Base-by-base conservation (phyloP, 495 filamentous ascomycete genomes). In the Glutinoglossum americanum region DNA sequence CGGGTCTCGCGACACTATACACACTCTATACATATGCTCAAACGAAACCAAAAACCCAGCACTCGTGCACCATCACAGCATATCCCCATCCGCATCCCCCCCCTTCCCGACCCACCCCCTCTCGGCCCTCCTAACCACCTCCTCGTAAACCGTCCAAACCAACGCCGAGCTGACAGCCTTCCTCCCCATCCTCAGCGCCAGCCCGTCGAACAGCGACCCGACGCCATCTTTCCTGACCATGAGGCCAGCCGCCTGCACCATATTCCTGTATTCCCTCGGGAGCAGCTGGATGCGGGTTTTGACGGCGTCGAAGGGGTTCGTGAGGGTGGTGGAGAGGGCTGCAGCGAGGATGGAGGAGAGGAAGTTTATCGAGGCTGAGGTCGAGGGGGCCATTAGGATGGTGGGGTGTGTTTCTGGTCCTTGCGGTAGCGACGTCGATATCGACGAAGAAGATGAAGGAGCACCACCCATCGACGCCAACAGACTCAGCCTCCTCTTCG, bases 71-170 rank as follows among this genome's bases (percentile, higher is more conserved):
- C 44, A 7, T 57, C 55, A 57, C 21, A 48, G 21, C 19, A 41
- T 23, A 25, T 54, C 15, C 6, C 23, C 32, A 35, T 35, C n/a
- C n/a, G n/a, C 11, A 35, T 35, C 55, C 27, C 17, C 28, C 27
- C 26, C 32, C 5, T 19, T n/a, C n/a, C n/a, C n/a, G n/a, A n/a
- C 57, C 75, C 80, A 83, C 19, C 73, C 75, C 54, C 67, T 74
- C 71, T 93, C 87, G 15, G 84, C 87, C 47, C 75, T 67, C 21
- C 89, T 70, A 61, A 99, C 81, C 58, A 96, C 68, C 67, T 95
- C 90, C 71, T 99, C 92, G 65, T 99, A 99, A 25, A 95, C 73
- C 21, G 89, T 94, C 92, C 92, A 99, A 8, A 89, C 89, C 60
- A 97, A 73, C 28, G 92, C 93, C 39, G 80, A 85, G 65, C 89